These are phyloP conservation scores for Fusarium sp. DNA, from an alignment of 2,329 filamentous ascomycete species.

Conservation along the genomic window DNA sequence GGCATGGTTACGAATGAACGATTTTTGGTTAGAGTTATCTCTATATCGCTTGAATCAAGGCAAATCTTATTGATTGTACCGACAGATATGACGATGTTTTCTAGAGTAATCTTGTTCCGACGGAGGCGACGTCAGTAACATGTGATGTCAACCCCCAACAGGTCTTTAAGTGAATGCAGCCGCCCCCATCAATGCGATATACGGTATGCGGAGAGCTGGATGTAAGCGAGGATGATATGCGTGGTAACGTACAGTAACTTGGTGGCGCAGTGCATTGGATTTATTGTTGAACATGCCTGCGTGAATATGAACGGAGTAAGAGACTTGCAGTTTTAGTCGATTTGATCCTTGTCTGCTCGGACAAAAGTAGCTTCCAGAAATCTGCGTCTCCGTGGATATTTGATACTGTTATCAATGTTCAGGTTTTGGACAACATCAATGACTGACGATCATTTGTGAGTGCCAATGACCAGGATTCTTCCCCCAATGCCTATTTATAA, in stretches of 20 bases:
- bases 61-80: conserved; percentile 20
- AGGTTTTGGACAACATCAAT: background rate
- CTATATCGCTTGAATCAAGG: conserved; percentile 33
- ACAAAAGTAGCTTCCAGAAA: background rate
- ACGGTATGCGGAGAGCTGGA: background rate
- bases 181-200: background rate
- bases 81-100: background rate
- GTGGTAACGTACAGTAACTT: background rate
- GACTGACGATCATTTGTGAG: background rate
- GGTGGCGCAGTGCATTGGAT: conserved; percentile 10
- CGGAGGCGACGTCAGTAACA: conserved; percentile 14
- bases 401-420: background rate
- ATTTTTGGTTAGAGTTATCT: conserved; percentile 35
- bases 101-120: background rate
- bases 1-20: conserved; percentile 43
- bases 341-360: background rate
- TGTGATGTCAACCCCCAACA: background rate
- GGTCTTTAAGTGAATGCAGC: background rate
- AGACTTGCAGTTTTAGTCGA: background rate
- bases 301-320: background rate
- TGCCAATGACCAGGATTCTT: background rate
- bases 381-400: background rate
- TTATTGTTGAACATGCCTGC: background rate
- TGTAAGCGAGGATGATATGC: background rate
- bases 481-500: background rate